Evolutionary conservation across 106 monocot genomes (phyloP).

Genomic region (Platanthera zijinensis): DNA sequence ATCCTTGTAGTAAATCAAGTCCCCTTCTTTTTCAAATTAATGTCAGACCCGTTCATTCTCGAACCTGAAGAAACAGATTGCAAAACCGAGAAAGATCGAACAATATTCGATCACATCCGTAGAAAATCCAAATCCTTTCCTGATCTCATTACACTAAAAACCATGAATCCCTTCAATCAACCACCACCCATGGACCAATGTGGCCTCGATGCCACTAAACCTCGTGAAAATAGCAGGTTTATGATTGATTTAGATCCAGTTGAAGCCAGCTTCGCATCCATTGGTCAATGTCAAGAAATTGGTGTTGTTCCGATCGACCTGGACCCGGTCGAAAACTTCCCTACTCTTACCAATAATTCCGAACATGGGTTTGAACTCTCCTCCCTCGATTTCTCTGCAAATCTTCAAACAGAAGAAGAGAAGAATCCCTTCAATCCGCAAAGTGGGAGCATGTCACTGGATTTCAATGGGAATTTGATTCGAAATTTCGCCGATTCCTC

Average conservation of each 20-base stretch:
- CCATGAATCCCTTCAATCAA: conserved; percentile 43
- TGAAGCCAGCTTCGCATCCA: neutral
- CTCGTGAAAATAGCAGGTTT: conserved; percentile 4
- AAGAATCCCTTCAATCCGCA: neutral
- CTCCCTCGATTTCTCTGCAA: neutral
- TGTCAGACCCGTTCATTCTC: neutral
- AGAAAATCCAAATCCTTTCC: conserved; percentile 77
- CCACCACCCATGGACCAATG: conserved; percentile 16
- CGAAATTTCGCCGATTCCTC: neutral
- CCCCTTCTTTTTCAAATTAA: neutral
- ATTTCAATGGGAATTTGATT: neutral
- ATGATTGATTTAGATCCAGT: conserved; percentile 19
- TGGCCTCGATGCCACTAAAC: neutral
- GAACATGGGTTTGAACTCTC: neutral
- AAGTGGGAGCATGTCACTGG: neutral
- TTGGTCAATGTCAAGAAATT: neutral
- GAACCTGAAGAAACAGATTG: conserved; percentile 22
- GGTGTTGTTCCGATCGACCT: neutral
- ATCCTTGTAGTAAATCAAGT: neutral
- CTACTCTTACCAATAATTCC: neutral
- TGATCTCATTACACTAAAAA: conserved; percentile 26
- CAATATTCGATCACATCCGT: conserved; percentile 79
- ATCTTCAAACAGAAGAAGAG: neutral
- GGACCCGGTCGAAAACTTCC: neutral
- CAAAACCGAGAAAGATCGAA: conserved; percentile 28